Evolutionary conservation across 1,139 yeast species (phyloP), one percentile per base, ranked within the genome.

Genomic region (Candida tropicalis): DNA sequence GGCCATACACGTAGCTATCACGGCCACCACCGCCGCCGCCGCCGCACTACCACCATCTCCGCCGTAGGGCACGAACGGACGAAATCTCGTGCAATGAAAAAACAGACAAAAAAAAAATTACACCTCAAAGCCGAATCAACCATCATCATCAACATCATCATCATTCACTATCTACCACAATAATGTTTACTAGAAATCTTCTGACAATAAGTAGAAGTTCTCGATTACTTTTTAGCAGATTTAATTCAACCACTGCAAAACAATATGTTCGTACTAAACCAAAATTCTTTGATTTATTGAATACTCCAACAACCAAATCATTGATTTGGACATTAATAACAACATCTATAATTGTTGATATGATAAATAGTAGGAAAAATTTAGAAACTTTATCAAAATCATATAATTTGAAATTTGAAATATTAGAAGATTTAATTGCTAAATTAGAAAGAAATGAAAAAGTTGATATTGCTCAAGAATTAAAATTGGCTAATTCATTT

Each of bases 311-410:
- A 3, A 58, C 70, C 44, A 73, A 73, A 54, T 64, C 76, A 16
- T 55, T 72, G 6, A 48, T 71, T 11, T 62, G 70, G 28, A 67
- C 74, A 3, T 50, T 72, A 25, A 51, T 72, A 11, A 69, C 73
- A 51, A 75, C 76, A 3, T 60, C 75, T 5, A 66, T 63, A 2
- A 70, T 70, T 12, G 66, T 72, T 4, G 77, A 73, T 41, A 57
- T 66, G 41, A 67, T 70, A 53, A 62, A 63, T 33, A 60, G 58
- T 39, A 55, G 74, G 22, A 65, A 63, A 40, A 71, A 65, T 32
- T 52, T 66, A 18, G 74, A 70, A 27, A 47, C 55, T 7, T 55
- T 73, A 26, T 55, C 52, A 12, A 56, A 57, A 13, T 61, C 66
- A 7, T 69, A 73, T 48, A 46, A 50, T 7, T 50, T 67, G 23